A percentile compares a stretch with the other conserved stretches of the same genome.
Evolutionary conservation across 2,329 filamentous ascomycete genomes (phyloP).

Genomic region (Juglanconis oblonga): DNA sequence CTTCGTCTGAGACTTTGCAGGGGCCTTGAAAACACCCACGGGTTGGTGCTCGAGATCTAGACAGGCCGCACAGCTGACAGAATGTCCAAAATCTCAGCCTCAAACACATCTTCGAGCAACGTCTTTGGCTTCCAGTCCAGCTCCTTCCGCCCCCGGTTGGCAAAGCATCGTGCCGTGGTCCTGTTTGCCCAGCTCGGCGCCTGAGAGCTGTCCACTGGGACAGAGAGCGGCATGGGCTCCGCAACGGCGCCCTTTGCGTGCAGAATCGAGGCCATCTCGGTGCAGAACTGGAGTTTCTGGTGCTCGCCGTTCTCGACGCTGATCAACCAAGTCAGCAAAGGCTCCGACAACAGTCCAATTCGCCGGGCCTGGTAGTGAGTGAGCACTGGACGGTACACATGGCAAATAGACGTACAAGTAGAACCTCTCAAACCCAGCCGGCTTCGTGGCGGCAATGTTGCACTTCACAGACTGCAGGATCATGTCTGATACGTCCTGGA

Average conservation of each 20-base stretch:
- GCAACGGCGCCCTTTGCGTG: background rate
- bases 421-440: slow-evolving; percentile 1
- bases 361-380: background rate
- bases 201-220: background rate
- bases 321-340: background rate
- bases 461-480: background rate
- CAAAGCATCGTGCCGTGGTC: background rate
- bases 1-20: too few species aligned
- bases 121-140: background rate
- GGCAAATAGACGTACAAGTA: background rate
- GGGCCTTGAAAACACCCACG: too few species aligned
- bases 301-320: slow-evolving; percentile 7
- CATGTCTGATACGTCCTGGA: slow-evolving; percentile 2
- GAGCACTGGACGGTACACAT: background rate
- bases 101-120: background rate
- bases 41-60: background rate
- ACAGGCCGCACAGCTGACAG: background rate
- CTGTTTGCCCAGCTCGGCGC: background rate
- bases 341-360: background rate
- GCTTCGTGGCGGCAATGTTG: background rate
- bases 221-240: background rate
- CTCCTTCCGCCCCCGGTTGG: background rate
- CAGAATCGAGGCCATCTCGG: slow-evolving; percentile 1
- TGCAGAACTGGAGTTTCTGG: background rate
- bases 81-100: background rate